Evolutionary conservation across 2,329 filamentous ascomycete species (phyloP).

Genomic region (Clonostachys rosea): DNA sequence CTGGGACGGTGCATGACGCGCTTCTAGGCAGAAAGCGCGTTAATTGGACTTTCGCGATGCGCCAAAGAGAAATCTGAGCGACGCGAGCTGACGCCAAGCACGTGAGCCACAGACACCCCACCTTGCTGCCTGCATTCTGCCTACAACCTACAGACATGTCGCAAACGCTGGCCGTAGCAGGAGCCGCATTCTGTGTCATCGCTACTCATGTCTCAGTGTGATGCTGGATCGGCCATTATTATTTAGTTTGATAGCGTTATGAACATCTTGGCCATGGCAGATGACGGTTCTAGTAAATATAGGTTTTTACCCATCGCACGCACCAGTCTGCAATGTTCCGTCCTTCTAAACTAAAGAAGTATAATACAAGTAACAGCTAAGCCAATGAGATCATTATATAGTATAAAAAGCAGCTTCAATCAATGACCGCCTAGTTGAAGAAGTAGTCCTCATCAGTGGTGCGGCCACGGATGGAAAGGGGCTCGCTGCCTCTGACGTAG

Average conservation of each 20-base stretch:
- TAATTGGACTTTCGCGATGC: slow-evolving; percentile 20
- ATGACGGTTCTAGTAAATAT: too few species aligned
- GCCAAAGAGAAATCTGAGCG: background rate
- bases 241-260: too few species aligned
- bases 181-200: background rate
- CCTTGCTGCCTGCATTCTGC: background rate
- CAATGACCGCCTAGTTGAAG: slow-evolving; percentile 54
- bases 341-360: slow-evolving; percentile 6
- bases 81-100: background rate
- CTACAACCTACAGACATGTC: too few species aligned
- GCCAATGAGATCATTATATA: slow-evolving; percentile 22
- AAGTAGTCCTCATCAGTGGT: slow-evolving; percentile 93
- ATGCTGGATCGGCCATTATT: too few species aligned
- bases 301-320: background rate
- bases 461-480: slow-evolving; percentile 80
- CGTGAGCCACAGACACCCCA: background rate
- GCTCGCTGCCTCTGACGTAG: slow-evolving; percentile 85
- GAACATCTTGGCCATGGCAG: too few species aligned
- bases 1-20: slow-evolving; percentile 23
- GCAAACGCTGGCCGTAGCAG: too few species aligned
- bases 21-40: slow-evolving; percentile 31
- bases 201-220: background rate
- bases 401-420: background rate
- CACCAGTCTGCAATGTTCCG: background rate
- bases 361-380: slow-evolving; percentile 21